Evolutionary conservation across 768 basidiomycete species (phyloP).

Genomic region (Nidularia sp.): DNA sequence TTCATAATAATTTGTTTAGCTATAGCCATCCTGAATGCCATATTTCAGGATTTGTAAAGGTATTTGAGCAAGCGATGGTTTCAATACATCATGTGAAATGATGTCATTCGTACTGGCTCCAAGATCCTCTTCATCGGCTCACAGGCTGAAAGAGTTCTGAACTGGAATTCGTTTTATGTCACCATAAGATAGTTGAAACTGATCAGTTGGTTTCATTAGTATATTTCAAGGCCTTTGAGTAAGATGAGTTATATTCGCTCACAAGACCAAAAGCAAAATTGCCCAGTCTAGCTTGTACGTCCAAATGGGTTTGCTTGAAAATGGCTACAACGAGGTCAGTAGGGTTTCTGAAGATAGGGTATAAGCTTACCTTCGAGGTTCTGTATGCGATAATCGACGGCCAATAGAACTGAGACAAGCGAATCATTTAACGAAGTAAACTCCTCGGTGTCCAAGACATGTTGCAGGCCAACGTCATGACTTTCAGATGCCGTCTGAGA

Average conservation of each 20-base stretch:
- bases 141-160: too few relatives aligned
- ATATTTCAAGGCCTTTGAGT: too few relatives aligned
- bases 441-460: constrained; percentile 28
- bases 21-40: too few relatives aligned
- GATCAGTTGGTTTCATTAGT: too few relatives aligned
- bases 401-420: constrained; percentile 21
- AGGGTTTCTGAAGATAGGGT: background rate
- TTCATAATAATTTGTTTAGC: too few relatives aligned
- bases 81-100: too few relatives aligned
- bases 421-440: constrained; percentile 22
- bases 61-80: too few relatives aligned
- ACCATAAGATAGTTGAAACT: too few relatives aligned
- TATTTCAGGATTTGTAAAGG: too few relatives aligned
- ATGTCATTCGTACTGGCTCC: too few relatives aligned
- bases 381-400: constrained; percentile 25
- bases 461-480: constrained; percentile 26
- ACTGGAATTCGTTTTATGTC: too few relatives aligned
- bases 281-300: constrained; percentile 24
- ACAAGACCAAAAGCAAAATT: constrained; percentile 36
- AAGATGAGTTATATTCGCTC: constrained; percentile 1
- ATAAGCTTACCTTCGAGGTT: constrained; percentile 23
- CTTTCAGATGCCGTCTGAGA: constrained; percentile 24
- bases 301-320: constrained; percentile 29
- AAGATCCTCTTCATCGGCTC: too few relatives aligned
- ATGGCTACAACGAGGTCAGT: constrained; percentile 14